Base-by-base conservation (phyloP, 2,329 filamentous ascomycete genomes). In the Coniochaeta pulveracea region DNA sequence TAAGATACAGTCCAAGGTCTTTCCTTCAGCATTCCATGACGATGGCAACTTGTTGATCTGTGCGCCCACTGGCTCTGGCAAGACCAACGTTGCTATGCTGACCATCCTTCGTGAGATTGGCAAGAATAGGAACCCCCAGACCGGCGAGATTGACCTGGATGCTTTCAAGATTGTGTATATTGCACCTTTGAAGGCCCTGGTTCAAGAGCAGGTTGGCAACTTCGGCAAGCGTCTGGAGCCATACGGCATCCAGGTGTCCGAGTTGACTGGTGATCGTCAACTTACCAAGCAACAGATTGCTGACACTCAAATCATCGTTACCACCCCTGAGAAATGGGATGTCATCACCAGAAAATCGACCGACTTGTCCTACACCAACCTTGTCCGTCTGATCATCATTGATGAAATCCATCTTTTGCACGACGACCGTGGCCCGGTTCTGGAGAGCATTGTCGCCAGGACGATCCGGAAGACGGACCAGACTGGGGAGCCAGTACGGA, bases 121-220 rank as follows among this genome's bases (percentile, higher is more conserved):
- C 40, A 98, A 96, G 64, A 80, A 98, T 52, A 76, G 89, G 37
- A 80, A 98, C 48, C 75, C 83, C 0, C 66, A 80, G 41, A 94
- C 85, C 1, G 91, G 91, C n/a, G 82, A 93, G 39, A 91, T 98
- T 42, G 85, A 93, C 55, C 65, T 98, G 7, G 91, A 98, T 49
- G 78, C 88, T 26, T 98, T 98, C 67, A 98, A 98, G 62, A 95
- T 98, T 47, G 81, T 98, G 26, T 98, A 93, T 54, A 95, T 98
- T 49, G 91, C 91, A 19, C 91, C 91, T 0, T 58, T 98, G 37
- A 98, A 98, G 55, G 91, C 91, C 29, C 61, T 98, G 42, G 91
- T 98, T 4, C 88, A 95, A 55, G 91, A 98, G 54, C 91, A 98
- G 59, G 91, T 98, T 34, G 91, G 91, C 35, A 98, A 96, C 56